Conservation (phyloP, 2,329 filamentous ascomycete genomes). For the Neonectria punicea region DNA sequence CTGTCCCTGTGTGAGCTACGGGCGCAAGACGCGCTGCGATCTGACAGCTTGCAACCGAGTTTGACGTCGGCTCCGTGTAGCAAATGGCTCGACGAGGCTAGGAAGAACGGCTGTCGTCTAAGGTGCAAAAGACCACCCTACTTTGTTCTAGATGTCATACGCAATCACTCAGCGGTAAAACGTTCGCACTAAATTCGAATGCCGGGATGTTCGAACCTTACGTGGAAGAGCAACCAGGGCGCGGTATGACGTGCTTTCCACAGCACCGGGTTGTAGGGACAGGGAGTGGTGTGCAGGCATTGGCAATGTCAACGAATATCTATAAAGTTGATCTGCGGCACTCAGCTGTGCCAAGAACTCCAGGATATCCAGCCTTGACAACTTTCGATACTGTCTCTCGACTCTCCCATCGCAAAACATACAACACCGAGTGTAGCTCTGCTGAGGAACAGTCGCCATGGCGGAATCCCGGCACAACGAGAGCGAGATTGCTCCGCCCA, state of each 20-base stretch:
- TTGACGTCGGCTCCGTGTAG: conserved; percentile 9
- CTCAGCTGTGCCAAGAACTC: conserved; percentile 3
- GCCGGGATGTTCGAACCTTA: conserved; percentile 10
- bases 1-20: conserved; percentile 6
- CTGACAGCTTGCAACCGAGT: background rate
- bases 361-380: conserved; percentile 9
- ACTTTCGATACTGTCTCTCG: background rate
- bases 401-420: background rate
- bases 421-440: background rate
- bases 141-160: conserved; percentile 13
- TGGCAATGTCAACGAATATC: conserved; percentile 15
- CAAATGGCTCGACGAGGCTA: conserved; percentile 1
- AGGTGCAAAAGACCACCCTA: background rate
- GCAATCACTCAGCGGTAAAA: conserved; percentile 13
- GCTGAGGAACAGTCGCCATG: conserved; percentile 23
- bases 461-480: conserved; percentile 33
- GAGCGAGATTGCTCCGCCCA: conserved; percentile 41
- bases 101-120: background rate
- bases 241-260: conserved; percentile 17
- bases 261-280: background rate
- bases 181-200: conserved; percentile 15
- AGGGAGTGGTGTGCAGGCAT: conserved; percentile 6
- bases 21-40: conserved; percentile 1
- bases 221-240: conserved; percentile 16
- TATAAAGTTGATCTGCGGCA: conserved; percentile 30